Conservation (phyloP, 1,284 basidiomycete species). For the Cutaneotrichosporon curvatum region DNA sequence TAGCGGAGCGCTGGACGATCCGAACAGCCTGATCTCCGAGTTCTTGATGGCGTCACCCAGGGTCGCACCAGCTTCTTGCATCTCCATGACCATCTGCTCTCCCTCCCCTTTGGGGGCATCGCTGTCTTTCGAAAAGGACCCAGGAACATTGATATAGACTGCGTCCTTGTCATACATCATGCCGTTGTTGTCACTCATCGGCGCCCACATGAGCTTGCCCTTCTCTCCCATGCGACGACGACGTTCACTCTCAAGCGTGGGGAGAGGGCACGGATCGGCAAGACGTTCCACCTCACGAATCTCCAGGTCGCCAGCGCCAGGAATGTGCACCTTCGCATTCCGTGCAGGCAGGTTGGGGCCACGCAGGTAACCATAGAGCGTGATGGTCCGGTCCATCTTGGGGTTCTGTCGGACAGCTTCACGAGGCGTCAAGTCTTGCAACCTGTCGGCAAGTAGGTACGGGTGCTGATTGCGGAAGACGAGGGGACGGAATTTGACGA, state of each 20-base stretch:
- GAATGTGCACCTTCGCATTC: conserved; percentile 82
- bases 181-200: conserved; percentile 97
- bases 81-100: conserved; percentile 92
- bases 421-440: conserved; percentile 89
- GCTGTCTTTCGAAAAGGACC: conserved; percentile 68
- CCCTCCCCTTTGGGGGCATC: conserved; percentile 72
- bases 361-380: conserved; percentile 89
- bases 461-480: conserved; percentile 91
- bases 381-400: conserved; percentile 75
- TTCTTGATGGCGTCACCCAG: conserved; percentile 75
- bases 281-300: conserved; percentile 69
- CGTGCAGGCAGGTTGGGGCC: conserved; percentile 77
- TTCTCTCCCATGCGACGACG: conserved; percentile 88
- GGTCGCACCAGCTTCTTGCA: conserved; percentile 79
- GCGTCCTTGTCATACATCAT: conserved; percentile 98
- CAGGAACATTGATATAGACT: conserved; percentile 95
- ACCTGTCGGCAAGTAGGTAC: conserved; percentile 89
- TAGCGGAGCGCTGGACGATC: conserved; percentile 62
- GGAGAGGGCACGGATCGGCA: conserved; percentile 89
- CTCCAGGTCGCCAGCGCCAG: conserved; percentile 82
- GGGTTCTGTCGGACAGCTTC: conserved; percentile 76
- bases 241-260: conserved; percentile 87
- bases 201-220: conserved; percentile 90
- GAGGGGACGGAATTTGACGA: conserved; percentile 98
- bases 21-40: conserved; percentile 80